Base-by-base conservation (phyloP, 371 early-diverging fungal species). In the Mortierella polycephala region DNA sequence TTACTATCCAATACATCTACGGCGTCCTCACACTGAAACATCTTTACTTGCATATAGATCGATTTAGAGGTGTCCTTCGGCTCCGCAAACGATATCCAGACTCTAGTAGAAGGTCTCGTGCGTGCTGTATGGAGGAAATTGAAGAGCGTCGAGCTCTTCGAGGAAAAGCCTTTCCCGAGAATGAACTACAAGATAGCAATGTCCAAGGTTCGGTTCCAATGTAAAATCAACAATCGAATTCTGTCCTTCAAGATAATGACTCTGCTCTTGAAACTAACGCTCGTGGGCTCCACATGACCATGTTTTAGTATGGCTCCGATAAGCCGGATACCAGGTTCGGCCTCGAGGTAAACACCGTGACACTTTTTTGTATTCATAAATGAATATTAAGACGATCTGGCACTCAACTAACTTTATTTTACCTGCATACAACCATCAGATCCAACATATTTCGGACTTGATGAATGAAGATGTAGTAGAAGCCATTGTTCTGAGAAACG, bases 31-130 rank as follows among this genome's bases (percentile, higher is more conserved):
- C 4, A 30, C 30, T 30, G 30, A 30, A 30, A 30, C 4, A 30
- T 30, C 30, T 30, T 30, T 30, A 30, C 30, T 30, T 30, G 30
- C 30, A 30, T 30, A 30, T 85, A 93, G 90, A 87, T 97, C 55
- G 97, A 97, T 85, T 54, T 97, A 45, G 97, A 97, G 76, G 91
- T 97, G 87, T 90, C 95, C 2, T 97, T 96, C 88, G 85, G 90
- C 5, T 83, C 86, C 23, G 86, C 86, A 41, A 68, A 81, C 12
- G 93, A 94, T 69, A 87, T 96, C 20, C 94, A 91, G 74, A 56
- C 56, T 7, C 69, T 96, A 2, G 85, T 94, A n/a, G 94, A 96
- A 75, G 89, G 87, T n/a, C 81, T 95, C 63, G 85, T 96, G 0
- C 83, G 85, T 11, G 63, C 75, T 40, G 84, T 96, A 9, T 96